Conservation (phyloP, 345 rosid genomes). For the Barbarea vulgaris region DNA sequence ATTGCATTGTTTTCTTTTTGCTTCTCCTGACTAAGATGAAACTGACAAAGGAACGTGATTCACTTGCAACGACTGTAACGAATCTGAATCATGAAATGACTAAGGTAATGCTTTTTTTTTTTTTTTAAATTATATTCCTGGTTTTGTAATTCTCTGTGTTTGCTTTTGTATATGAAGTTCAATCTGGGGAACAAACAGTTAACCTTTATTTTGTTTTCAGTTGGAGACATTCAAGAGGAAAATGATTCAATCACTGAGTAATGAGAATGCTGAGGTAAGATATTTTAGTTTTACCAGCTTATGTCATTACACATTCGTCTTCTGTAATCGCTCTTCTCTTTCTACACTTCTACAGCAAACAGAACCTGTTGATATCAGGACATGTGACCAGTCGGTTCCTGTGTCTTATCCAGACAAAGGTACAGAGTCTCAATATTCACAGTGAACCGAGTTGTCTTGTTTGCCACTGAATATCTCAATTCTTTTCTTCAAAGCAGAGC, state of each 20-base stretch:
- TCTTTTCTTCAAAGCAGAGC: slow-evolving; percentile 41
- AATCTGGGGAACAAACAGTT: background rate
- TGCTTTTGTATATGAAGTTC: too few species aligned
- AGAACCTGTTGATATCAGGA: slow-evolving; percentile 61
- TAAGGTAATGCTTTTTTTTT: slow-evolving; percentile 53
- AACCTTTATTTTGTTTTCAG: slow-evolving; percentile 40
- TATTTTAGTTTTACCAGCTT: background rate
- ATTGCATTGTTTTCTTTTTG: background rate
- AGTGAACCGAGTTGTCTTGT: background rate
- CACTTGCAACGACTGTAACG: slow-evolving; percentile 56
- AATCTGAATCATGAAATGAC: slow-evolving; percentile 68
- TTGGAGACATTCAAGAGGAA: slow-evolving; percentile 80
- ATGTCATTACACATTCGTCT: background rate
- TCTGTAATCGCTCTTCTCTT: background rate
- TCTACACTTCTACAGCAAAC: slow-evolving; percentile 43
- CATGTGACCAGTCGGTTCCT: slow-evolving; percentile 62
- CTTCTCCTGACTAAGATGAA: slow-evolving; percentile 46
- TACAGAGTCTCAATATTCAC: background rate
- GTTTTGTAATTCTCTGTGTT: background rate
- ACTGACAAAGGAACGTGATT: slow-evolving; percentile 64
- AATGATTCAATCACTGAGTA: slow-evolving; percentile 67
- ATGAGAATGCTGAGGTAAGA: slow-evolving; percentile 63
- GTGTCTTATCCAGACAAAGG: slow-evolving; percentile 55
- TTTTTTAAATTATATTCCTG: background rate
- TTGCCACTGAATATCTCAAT: background rate